A percentile compares a stretch with the other conserved stretches of the same genome.
phyloP scores from a whole-genome alignment of 352 stramenopile genomes.

The Globisporangium apiculatum region DNA sequence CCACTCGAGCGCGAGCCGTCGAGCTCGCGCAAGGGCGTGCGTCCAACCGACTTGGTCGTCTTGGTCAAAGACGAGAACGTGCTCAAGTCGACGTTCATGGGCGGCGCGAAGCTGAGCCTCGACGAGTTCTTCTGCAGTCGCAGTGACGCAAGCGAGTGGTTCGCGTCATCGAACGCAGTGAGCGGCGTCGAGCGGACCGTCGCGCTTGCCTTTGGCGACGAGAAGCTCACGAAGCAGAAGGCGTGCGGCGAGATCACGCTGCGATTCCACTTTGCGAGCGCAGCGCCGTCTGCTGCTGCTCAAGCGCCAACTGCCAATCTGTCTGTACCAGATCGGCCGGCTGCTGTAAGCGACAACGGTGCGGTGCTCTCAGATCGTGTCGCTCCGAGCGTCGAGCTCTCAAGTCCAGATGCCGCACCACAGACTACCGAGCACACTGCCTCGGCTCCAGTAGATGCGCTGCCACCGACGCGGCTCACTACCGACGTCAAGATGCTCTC shows the following conservation, averaged over 20 bases:
- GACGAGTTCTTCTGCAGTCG: conserved; percentile 19
- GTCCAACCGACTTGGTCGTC: conserved; percentile 18
- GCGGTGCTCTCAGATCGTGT: too few species aligned
- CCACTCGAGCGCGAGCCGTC: neutral
- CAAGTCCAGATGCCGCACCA: neutral
- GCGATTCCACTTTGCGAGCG: conserved; percentile 20
- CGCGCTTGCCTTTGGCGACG: conserved; percentile 18
- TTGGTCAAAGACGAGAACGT: conserved; percentile 38
- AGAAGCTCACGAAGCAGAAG: conserved; percentile 32
- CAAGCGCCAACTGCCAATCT: neutral
- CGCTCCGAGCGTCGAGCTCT: neutral
- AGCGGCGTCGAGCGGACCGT: conserved; percentile 13
- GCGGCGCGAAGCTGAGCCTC: conserved; percentile 24
- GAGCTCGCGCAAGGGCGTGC: conserved; percentile 12
- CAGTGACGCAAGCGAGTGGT: conserved; percentile 1
- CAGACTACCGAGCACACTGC: neutral
- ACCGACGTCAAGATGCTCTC: conserved; percentile 29
- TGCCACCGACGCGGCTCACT: neutral
- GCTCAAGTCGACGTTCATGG: conserved; percentile 36
- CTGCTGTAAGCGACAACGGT: too few species aligned
- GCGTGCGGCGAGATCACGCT: conserved; percentile 28
- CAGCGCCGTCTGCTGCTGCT: neutral
- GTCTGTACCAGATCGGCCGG: too few species aligned
- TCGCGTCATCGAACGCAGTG: neutral
- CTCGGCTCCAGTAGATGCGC: neutral